phyloP scores from a whole-genome alignment of 495 filamentous ascomycete genomes.

The Aspergillus ostianus region DNA sequence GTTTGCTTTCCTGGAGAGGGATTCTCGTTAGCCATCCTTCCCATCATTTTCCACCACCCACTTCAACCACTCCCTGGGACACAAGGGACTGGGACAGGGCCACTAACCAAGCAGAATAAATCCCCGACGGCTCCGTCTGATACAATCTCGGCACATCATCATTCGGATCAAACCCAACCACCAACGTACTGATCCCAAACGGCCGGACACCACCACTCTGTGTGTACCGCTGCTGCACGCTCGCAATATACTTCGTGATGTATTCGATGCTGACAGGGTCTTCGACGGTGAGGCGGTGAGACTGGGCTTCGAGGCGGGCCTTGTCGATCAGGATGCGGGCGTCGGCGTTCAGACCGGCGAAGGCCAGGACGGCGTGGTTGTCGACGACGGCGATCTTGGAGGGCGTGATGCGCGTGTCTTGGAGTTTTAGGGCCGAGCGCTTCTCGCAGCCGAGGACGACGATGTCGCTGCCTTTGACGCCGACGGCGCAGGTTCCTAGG shows the following conservation, averaged over 20 bases:
- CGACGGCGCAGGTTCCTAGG: slow-evolving; percentile 92
- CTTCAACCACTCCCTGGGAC: background rate
- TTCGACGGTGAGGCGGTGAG: slow-evolving; percentile 95
- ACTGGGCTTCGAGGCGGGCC: slow-evolving; percentile 93
- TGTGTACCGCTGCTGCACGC: slow-evolving; percentile 97
- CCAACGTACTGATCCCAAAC: slow-evolving; percentile 95
- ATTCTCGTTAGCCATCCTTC: slow-evolving; percentile 9
- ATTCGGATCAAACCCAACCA: slow-evolving; percentile 94
- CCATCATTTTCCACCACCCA: background rate
- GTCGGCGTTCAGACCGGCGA: slow-evolving; percentile 95
- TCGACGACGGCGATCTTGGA: slow-evolving; percentile 96
- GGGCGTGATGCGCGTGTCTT: slow-evolving; percentile 98
- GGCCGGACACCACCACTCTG: slow-evolving; percentile 96
- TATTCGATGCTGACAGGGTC: slow-evolving; percentile 98
- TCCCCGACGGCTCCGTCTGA: slow-evolving; percentile 96
- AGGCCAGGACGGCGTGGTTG: slow-evolving; percentile 93
- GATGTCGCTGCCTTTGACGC: slow-evolving; percentile 91
- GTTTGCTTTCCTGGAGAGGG: slow-evolving; percentile 86
- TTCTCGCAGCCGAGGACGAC: slow-evolving; percentile 98
- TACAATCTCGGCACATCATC: slow-evolving; percentile 84
- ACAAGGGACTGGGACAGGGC: background rate
- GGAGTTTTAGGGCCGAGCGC: slow-evolving; percentile 96
- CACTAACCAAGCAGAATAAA: slow-evolving; percentile 93
- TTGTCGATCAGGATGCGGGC: slow-evolving; percentile 97
- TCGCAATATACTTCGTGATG: slow-evolving; percentile 97